Evolutionary conservation across 306 rosid genomes (phyloP).

Genomic region (Casuarina cunninghamiana): DNA sequence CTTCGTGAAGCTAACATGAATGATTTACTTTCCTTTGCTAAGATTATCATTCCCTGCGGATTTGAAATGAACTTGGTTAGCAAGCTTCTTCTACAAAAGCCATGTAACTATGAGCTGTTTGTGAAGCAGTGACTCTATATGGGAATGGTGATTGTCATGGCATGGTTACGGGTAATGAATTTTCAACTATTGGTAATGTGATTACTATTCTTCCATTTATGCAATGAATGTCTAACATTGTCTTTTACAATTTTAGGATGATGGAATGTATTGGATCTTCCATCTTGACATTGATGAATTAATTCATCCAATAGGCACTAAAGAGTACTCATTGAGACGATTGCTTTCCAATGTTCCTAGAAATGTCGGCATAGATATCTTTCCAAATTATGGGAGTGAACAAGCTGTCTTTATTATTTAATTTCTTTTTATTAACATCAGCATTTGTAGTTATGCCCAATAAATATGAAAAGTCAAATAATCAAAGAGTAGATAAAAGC

Average conservation of each 20-base stretch:
- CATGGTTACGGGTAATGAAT: slow-evolving; percentile 59
- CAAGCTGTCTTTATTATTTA: slow-evolving; percentile 19
- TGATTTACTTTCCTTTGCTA: slow-evolving; percentile 9
- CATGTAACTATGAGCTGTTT: slow-evolving; percentile 93
- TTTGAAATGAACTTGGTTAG: slow-evolving; percentile 98
- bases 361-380: slow-evolving; percentile 87
- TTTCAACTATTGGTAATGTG: slow-evolving; percentile 26
- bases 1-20: slow-evolving; percentile 1
- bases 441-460: neutral
- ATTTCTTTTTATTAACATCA: neutral
- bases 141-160: slow-evolving; percentile 99
- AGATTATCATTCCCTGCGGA: slow-evolving; percentile 62
- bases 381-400: slow-evolving; percentile 89
- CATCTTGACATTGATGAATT: slow-evolving; percentile 98
- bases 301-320: slow-evolving; percentile 68
- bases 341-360: slow-evolving; percentile 82
- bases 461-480: too few species aligned
- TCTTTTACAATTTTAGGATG: slow-evolving; percentile 50
- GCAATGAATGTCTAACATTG: slow-evolving; percentile 10
- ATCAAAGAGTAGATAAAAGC: too few species aligned
- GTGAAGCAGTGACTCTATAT: slow-evolving; percentile 96
- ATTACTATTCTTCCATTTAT: slow-evolving; percentile 3
- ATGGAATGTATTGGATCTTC: slow-evolving; percentile 92
- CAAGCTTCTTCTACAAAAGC: slow-evolving; percentile 98
- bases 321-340: slow-evolving; percentile 84